A percentile compares a stretch with the other conserved stretches of the same genome.
Conservation (phyloP, 2,329 filamentous ascomycete genomes). For the Alternaria ventricosa region DNA sequence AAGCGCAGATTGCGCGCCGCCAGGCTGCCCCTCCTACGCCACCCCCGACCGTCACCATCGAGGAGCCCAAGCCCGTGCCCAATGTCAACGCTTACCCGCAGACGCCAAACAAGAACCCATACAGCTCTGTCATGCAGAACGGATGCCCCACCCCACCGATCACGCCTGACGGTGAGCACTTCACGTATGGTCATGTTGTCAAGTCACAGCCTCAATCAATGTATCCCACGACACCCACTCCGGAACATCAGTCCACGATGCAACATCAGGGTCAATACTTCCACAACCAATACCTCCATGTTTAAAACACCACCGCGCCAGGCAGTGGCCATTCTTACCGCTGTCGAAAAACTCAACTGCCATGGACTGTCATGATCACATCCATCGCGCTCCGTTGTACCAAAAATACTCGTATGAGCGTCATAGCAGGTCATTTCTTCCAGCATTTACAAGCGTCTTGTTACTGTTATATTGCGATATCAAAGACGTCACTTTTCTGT, state of each 20-base stretch:
- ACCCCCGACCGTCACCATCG: constrained; percentile 61
- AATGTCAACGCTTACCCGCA: constrained; percentile 63
- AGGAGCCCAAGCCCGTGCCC: constrained; percentile 55
- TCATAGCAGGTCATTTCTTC: constrained; percentile 47
- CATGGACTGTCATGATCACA: constrained; percentile 18
- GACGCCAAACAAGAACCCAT: constrained; percentile 79
- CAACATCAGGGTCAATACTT: constrained; percentile 45
- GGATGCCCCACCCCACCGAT: constrained; percentile 87
- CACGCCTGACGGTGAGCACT: constrained; percentile 70
- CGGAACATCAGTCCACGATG: constrained; percentile 38
- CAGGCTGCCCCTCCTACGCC: constrained; percentile 61
- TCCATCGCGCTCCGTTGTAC: constrained; percentile 40
- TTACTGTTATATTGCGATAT: constrained; percentile 42
- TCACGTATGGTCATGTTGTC: constrained; percentile 36
- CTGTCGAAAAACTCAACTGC: constrained; percentile 23
- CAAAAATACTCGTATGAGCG: constrained; percentile 48
- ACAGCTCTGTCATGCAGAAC: constrained; percentile 67
- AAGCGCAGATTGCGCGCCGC: constrained; percentile 58
- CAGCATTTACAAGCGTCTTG: constrained; percentile 48
- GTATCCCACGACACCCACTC: constrained; percentile 49
- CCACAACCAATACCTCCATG: constrained; percentile 44
- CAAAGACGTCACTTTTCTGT: constrained; percentile 39
- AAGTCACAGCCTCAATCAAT: constrained; percentile 36
- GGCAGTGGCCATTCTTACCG: constrained; percentile 19
- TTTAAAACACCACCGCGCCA: constrained; percentile 31